Base-by-base conservation (phyloP, 768 basidiomycete species). In the Tylopilus rubrobrunneus region DNA sequence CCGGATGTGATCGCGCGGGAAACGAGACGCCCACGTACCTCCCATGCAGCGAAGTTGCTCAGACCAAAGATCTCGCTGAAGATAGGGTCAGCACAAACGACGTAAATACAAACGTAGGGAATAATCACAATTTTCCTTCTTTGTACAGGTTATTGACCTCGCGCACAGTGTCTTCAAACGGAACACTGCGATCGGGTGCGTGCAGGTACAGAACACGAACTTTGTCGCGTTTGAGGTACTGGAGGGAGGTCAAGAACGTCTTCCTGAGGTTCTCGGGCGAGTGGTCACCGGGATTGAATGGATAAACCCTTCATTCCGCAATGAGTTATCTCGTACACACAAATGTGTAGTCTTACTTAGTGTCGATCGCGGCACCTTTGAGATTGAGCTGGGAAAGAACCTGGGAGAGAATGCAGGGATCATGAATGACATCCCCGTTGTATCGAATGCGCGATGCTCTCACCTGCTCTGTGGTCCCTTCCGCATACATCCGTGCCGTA, bases 21-120 rank as follows among this genome's bases (percentile, higher is more conserved):
- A 14, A 3, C n/a, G 27, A 36, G 12, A 14, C 25, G 15, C 14
- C 15, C 2, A 64, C 65, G 25, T 36, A 74, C 77, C 65, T 85
- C 82, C 80, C 81, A 84, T 0, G 82, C 75, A 1, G 66, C 53
- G 40, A 73, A 85, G 64, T 85, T 85, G 60, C 83, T 84, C 56
- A 86, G 71, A 2, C 84, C 83, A 53, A 85, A 80, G n/a, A 76
- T 74, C 55, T 83, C 78, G 62, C 78, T 81, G 51, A 36, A 15
- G 6, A 14, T 3, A 39, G 8, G 19, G 41, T 53, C 8, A 45
- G 31, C 19, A 11, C 17, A 40, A 21, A 19, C 6, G 11, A 8
- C 4, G 11, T 4, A 34, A 45, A 11, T 4, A 36, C 29, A 5
- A 43, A 28, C 2, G 0, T 8, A 4, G 17, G 1, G 31, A 17